Base-by-base conservation (phyloP, 768 basidiomycete genomes). In the Clitopilus hobsonii region DNA sequence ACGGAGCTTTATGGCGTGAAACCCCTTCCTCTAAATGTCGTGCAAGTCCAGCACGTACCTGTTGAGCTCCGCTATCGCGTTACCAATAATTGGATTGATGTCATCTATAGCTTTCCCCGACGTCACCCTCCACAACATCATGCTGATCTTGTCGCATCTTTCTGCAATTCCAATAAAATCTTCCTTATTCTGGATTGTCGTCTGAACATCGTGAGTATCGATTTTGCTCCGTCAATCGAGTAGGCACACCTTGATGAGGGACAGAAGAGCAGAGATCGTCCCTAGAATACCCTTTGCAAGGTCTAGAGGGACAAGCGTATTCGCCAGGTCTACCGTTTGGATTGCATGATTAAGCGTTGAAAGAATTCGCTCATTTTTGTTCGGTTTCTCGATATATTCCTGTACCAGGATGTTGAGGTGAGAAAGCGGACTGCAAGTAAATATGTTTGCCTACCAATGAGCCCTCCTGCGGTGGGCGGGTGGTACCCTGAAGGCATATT, bases 141-240 rank as follows among this genome's bases (percentile, higher is more conserved):
- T 53, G 5, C 30, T n/a, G 22, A 60, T 60, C 11, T 24, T 57
- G 22, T 58, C 49, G 23, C 59, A 60, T 52, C 56, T 56, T 29
- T 57, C 59, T 22, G 38, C 47, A 2, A 60, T 26, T 18, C 53
- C 56, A 6, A n/a, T n/a, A n/a, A 60, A 60, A 25, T 60, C 56
- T 1, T 56, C 47, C 0, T 55, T 58, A 16, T 20, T 53, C 57
- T 60, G 23, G 22, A 45, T 45, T 16, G 41, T 45, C 5, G 5
- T 45, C 41, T 45, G 10, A 10, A n/a, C 4, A n/a, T n/a, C 13
- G n/a, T 36, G 3, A 36, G 32, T 14, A 3, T 11, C 4, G 32
- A 11, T 36, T 14, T 14, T 3, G 32, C 32, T 14, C n/a, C 32
- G 8, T n/a, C n/a, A 10, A n/a, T 11, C n/a, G 32, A 10, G 13